Conservation (phyloP, 139 green algal genomes). For the Cymbomonas tetramitiformis region DNA sequence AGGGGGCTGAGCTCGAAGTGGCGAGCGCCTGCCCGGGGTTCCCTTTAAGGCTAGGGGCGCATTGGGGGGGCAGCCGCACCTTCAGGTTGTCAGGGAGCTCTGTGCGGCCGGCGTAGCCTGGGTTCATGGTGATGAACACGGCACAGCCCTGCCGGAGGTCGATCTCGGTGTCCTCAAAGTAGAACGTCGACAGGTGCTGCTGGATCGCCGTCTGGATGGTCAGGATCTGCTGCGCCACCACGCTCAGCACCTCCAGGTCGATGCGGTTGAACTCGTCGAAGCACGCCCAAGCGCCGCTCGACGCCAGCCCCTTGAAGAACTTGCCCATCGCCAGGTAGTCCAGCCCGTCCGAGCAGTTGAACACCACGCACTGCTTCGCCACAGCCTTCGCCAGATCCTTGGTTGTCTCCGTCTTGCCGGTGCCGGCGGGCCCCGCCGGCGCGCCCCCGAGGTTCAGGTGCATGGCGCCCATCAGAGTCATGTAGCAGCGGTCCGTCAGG, state of each 20-base stretch:
- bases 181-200: constrained; percentile 14
- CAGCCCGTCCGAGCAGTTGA: constrained; percentile 46
- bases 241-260: constrained; percentile 38
- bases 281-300: constrained; percentile 31
- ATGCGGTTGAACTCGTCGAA: constrained; percentile 38
- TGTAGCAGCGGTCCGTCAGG: too few relatives aligned
- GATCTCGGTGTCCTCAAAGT: constrained; percentile 29
- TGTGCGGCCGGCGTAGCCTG: constrained; percentile 39
- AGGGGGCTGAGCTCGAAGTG: too few relatives aligned
- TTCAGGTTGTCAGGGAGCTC: constrained; percentile 53
- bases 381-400: constrained; percentile 26
- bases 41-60: too few relatives aligned
- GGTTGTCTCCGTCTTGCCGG: constrained; percentile 58
- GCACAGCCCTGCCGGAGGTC: constrained; percentile 23
- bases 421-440: constrained; percentile 26
- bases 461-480: constrained; percentile 19
- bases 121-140: constrained; percentile 45
- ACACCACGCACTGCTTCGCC: constrained; percentile 37
- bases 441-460: constrained; percentile 16
- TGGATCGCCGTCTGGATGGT: constrained; percentile 47
- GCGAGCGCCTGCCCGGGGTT: too few relatives aligned
- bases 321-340: constrained; percentile 45
- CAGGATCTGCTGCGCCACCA: constrained; percentile 44
- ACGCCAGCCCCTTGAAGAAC: constrained; percentile 53
- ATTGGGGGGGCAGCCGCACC: too few relatives aligned